Evolutionary conservation across 108 stramenopile species (phyloP).

Genomic region (Pseudonitzschia multistriata): DNA sequence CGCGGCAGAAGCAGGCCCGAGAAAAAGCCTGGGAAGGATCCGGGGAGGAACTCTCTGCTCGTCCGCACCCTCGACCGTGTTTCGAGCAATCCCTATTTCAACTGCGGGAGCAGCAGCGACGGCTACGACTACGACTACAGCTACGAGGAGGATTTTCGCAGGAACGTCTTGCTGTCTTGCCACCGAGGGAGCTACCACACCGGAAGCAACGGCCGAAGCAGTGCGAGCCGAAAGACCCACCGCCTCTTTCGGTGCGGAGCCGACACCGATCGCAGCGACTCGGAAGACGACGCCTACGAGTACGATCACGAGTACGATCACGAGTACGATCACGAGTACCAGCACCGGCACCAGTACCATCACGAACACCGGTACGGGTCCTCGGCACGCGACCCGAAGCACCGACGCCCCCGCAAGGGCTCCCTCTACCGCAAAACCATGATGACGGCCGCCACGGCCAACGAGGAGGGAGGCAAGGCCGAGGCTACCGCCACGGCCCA

Average conservation of each 20-base stretch:
- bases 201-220: too few relatives aligned
- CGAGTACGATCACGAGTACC: background rate
- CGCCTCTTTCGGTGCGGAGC: background rate
- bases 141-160: too few relatives aligned
- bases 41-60: too few relatives aligned
- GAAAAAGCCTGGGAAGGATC: too few relatives aligned
- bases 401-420: background rate
- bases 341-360: background rate
- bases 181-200: too few relatives aligned
- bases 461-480: background rate
- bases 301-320: background rate
- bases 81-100: too few relatives aligned
- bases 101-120: too few relatives aligned
- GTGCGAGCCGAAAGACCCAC: background rate
- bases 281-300: background rate
- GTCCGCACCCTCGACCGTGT: too few relatives aligned
- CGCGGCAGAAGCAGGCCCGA: too few relatives aligned
- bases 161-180: too few relatives aligned
- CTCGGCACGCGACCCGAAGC: too few relatives aligned
- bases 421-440: slow-evolving; percentile 16
- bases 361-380: background rate
- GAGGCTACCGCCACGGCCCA: background rate
- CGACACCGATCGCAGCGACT: background rate
- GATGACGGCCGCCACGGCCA: slow-evolving; percentile 15
- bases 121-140: too few relatives aligned